Base-by-base conservation (phyloP, 495 filamentous ascomycete species). In the Tuber magnatum region DNA sequence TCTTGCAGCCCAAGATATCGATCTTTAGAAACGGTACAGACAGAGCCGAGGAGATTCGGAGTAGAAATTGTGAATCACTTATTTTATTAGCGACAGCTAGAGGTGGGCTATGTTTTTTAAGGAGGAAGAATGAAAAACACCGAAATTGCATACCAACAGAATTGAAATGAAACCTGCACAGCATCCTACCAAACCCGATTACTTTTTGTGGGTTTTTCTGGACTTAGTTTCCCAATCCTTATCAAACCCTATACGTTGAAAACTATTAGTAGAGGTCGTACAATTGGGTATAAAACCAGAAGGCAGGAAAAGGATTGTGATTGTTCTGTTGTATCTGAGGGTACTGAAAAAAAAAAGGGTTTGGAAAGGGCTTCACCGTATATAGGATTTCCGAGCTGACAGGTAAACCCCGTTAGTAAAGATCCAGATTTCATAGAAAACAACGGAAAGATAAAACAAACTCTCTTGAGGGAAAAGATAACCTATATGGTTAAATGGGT, bases 401-500 rank as follows among this genome's bases (percentile, higher is more conserved):
- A 35, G 20, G 28, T 41, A 16, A 65, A 41, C 40, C 10, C n/a
- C 40, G 44, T 79, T 70, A 79, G 76, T 44, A 74, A 78, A 51
- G 42, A 28, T 40, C 56, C 32, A 9, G 5, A 18, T 18, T 40
- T 22, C 14, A 51, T 61, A 35, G 7, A 39, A 39, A 18, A 43
- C 56, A 71, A 38, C 56, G 43, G 24, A 46, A 69, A n/a, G 44
- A 32, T 35, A 44, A 68, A 68, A 80, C 84, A 81, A 83, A 87
- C 85, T 28, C 85, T 72, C 22, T 85, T 85, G 0, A 92, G 81
- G 0, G 88, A 86, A 74, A 88, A 90, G 10, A 91, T 85, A 5
- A 92, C 90, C 90, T 92, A 74, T 32, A 35, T 56, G n/a, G 61
- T 32, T 18, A 14, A 48, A 56, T 76, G 71, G 74, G 69, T 71